A percentile compares a stretch with the other conserved stretches of the same genome.
Conservation (phyloP, 306 rosid genomes). For the Potentilla sterilis region DNA sequence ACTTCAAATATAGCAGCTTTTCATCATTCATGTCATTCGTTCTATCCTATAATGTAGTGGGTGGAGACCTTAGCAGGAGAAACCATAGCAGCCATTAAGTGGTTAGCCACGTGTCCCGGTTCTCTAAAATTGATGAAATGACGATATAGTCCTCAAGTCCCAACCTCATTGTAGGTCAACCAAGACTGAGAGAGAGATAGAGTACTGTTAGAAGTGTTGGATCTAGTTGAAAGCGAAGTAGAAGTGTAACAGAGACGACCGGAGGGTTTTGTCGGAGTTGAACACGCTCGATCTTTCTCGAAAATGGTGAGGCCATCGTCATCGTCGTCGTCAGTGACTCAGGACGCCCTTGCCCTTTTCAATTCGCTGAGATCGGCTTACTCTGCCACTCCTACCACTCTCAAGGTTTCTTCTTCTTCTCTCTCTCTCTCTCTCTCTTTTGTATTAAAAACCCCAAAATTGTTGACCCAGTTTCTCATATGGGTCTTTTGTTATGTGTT, state of each 20-base stretch:
- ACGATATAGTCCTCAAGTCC: background rate
- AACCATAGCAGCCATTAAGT: no score
- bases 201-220: background rate
- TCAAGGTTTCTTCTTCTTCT: slow-evolving; percentile 46
- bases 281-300: background rate
- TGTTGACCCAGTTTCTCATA: slow-evolving; percentile 17
- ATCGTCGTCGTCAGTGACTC: slow-evolving; percentile 34
- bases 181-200: background rate
- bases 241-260: background rate
- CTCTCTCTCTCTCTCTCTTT: background rate
- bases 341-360: slow-evolving; percentile 65
- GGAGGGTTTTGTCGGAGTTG: background rate
- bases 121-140: background rate
- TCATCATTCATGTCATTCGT: background rate
- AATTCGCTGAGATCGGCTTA: slow-evolving; percentile 75
- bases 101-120: background rate
- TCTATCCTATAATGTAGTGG: no score
- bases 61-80: no score
- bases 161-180: background rate
- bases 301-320: slow-evolving; percentile 17
- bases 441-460: background rate
- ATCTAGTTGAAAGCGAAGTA: no score
- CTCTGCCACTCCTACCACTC: slow-evolving; percentile 68
- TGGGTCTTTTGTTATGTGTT: background rate
- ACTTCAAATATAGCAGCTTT: background rate